Evolutionary conservation across 228 moss, liverwort and hornwort species (phyloP), one percentile per base, ranked within the genome.

Genomic region (Sphagnum fallax): DNA sequence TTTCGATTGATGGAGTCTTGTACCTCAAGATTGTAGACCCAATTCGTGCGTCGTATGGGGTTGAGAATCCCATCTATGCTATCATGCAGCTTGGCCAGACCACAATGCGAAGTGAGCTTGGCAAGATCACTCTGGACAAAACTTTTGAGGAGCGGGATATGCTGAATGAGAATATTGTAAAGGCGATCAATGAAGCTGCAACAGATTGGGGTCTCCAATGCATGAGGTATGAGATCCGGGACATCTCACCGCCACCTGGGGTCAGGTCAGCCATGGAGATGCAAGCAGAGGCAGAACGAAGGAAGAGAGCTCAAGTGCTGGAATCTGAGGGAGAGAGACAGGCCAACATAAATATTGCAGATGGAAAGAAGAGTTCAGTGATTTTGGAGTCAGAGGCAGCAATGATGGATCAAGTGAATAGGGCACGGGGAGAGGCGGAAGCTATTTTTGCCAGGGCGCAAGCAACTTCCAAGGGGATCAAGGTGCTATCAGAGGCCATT

Each of bases 271-370:
- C 97, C 51, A 97, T 97, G 97, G 97, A 97, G 80, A 91, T 97
- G 97, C 93, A 97, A 74, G 97, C 97, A 1, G 93, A 97, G 78
- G 97, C 97, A 65, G 97, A 97, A 79, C 80, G 97, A 50, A 91
- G 93, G 69, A 97, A 97, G 76, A 87, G 97, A 76, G 97, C 97
- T 15, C 93, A 93, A 79, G 91, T 97, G 65, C 97, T 97, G 5
- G 97, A 98, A 74, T 98, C 97, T 8, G 97, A 98, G 74, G 97
- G 97, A 81, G 97, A 98, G 80, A 83, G 93, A 69, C 97, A 98
- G 72, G 88, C 97, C 69, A 91, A 98, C 71, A 93, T 98, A 60
- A 98, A 98, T 61, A 93, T 93, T 69, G 97, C 97, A 57, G 97
- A 98, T 64, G 97, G 97, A 79, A 98, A 93, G 87, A 98, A 98